Percentiles rank a stretch among this genome's conserved stretches.
Conservation (phyloP, 768 basidiomycete genomes). For the Rhodotorula graminis region DNA sequence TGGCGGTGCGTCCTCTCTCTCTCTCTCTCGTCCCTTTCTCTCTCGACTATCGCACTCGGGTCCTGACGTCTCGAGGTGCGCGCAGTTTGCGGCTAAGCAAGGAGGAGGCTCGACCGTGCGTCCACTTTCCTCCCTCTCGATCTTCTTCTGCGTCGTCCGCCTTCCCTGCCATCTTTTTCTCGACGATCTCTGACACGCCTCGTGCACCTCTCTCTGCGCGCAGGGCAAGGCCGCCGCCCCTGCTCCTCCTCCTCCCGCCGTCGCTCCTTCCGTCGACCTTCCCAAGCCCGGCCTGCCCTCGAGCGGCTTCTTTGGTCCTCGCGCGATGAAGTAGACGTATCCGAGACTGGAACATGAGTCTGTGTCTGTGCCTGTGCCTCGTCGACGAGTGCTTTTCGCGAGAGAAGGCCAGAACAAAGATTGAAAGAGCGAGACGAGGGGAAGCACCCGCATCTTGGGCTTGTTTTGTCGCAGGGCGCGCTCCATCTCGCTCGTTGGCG, state of each 20-base stretch:
- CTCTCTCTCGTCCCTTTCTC: too few relatives aligned
- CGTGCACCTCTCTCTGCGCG: neutral
- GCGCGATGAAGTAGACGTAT: neutral
- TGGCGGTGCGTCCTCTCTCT: conserved; percentile 1
- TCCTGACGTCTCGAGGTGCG: neutral
- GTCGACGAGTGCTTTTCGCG: too few relatives aligned
- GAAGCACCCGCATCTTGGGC: too few relatives aligned
- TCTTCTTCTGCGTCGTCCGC: neutral
- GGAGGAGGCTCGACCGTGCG: conserved; percentile 9
- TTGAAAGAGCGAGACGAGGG: too few relatives aligned
- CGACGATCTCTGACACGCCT: neutral
- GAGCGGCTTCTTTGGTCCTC: conserved; percentile 22
- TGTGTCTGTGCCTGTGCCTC: too few relatives aligned
- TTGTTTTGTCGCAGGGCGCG: too few relatives aligned
- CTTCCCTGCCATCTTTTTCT: too few relatives aligned
- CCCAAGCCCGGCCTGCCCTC: neutral
- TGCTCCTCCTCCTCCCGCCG: neutral
- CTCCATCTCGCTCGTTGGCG: too few relatives aligned
- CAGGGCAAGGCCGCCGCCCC: neutral
- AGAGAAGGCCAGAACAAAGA: too few relatives aligned
- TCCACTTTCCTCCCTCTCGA: neutral
- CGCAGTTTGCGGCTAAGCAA: conserved; percentile 30
- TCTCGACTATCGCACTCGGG: too few relatives aligned
- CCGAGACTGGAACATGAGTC: too few relatives aligned
- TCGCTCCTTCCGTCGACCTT: neutral